A percentile compares a stretch with the other conserved stretches of the same genome.
These are phyloP conservation scores for Mortierella sp. DNA, from an alignment of 371 early-diverging fungal genomes.

Conservation along the genomic window DNA sequence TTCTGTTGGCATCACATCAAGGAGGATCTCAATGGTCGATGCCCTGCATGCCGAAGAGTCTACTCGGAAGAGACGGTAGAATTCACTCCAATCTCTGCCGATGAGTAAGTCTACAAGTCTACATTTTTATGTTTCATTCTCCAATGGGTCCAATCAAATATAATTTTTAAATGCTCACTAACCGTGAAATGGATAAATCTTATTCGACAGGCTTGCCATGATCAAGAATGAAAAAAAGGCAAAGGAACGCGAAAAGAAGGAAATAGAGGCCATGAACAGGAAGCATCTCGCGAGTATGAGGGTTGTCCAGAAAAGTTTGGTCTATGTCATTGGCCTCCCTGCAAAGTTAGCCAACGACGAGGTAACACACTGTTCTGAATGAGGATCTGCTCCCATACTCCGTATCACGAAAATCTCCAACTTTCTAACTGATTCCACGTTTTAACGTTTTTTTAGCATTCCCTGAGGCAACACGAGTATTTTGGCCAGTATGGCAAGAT, in stretches of 20 bases:
- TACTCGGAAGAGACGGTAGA: constrained; percentile 91
- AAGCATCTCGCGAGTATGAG: constrained; percentile 91
- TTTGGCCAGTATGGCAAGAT: constrained; percentile 99
- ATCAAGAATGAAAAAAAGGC: constrained; percentile 85
- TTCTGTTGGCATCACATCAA: constrained; percentile 98
- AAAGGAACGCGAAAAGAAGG: constrained; percentile 90
- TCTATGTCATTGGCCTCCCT: constrained; percentile 95
- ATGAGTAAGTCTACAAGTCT: constrained; percentile 76
- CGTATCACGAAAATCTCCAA: not conserved
- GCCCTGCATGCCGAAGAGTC: constrained; percentile 92
- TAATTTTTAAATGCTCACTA: not conserved
- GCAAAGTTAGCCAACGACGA: constrained; percentile 90
- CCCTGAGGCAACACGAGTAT: constrained; percentile 85
- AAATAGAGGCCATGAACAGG: constrained; percentile 88
- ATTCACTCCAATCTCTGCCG: constrained; percentile 89
- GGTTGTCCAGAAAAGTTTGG: constrained; percentile 95
- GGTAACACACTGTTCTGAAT: constrained; percentile 58
- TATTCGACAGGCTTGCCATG: constrained; percentile 63
- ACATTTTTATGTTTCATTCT: not conserved
- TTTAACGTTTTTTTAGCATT: constrained; percentile 14
- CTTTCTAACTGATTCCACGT: not conserved
- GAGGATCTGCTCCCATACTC: too few species aligned
- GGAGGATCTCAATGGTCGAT: constrained; percentile 90
- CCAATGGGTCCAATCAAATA: too few species aligned
- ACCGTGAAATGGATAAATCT: not conserved